Evolutionary conservation across 2,329 filamentous ascomycete genomes (phyloP), one percentile per base, ranked within the genome.

Genomic region (Fusarium sp.): DNA sequence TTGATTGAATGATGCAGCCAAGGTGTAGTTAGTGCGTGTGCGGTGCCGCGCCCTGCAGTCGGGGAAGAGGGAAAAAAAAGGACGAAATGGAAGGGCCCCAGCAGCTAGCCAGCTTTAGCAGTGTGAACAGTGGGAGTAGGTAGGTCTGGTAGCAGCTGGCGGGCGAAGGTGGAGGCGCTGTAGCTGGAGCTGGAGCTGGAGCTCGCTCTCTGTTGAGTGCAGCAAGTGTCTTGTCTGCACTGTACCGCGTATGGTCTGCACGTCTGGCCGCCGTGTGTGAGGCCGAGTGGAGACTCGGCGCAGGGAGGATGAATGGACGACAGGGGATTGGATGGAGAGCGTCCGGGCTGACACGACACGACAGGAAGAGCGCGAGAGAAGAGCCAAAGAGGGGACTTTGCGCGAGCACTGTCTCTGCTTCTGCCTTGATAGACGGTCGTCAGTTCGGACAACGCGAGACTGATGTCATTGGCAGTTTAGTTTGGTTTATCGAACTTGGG

Each of bases 301-400:
- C 63, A 73, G 69, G 68, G 71, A 73, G 71, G 66, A 71, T 70
- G 62, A 62, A 28, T 28, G 10, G 49, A 51, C 45, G 67, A 38
- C 70, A 69, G 68, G 68, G 73, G 76, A 77, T 77, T 77, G 76
- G 75, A 57, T 68, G 63, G 60, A 63, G 68, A 64, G 63, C 46
- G 69, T 60, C 73, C 69, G 64, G 73, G 74, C 74, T 77, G 75
- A 77, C 74, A 77, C 75, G 69, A 74, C 63, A 60, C 59, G 43
- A 40, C 47, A 53, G 54, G 39, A 54, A 32, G 57, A 62, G 55
- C 44, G 59, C 40, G 43, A 38, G 43, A 38, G 34, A 45, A 28
- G 32, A 39, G 44, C 54, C 46, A 52, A 60, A 65, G 54, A 65
- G 38, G 38, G 56, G 42, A 46, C 39, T 45, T 26, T 62, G 48